Evolutionary conservation across 345 rosid genomes (phyloP).

Genomic region (Erodium maritimum): DNA sequence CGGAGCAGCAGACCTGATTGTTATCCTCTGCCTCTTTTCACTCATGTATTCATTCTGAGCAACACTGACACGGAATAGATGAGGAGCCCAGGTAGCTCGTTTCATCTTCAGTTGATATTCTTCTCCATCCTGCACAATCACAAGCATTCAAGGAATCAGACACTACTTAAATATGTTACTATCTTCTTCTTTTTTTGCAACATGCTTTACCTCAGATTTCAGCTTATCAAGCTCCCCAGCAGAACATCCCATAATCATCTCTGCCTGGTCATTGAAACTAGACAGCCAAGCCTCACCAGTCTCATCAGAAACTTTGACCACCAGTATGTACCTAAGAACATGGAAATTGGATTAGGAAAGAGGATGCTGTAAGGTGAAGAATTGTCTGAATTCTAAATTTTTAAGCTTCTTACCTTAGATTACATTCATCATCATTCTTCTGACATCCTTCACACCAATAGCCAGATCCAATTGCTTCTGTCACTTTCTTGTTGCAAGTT

Average conservation of each 20-base stretch:
- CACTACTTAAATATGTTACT: neutral
- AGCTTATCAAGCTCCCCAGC: constrained; percentile 75
- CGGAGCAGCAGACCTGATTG: constrained; percentile 52
- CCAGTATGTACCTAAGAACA: constrained; percentile 59
- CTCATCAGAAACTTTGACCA: constrained; percentile 49
- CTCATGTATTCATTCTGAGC: constrained; percentile 66
- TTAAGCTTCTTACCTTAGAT: constrained; percentile 39
- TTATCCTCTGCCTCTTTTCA: constrained; percentile 85
- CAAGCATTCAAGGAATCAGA: neutral
- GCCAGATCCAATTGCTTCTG: constrained; percentile 74
- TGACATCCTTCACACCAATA: constrained; percentile 99
- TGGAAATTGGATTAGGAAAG: neutral
- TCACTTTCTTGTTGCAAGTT: constrained; percentile 88
- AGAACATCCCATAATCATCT: constrained; percentile 58
- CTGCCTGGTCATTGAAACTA: constrained; percentile 72
- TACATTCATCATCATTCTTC: constrained; percentile 68
- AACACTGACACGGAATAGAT: constrained; percentile 59
- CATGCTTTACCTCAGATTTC: constrained; percentile 45
- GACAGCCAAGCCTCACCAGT: constrained; percentile 79
- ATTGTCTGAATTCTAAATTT: neutral
- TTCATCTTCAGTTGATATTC: constrained; percentile 56
- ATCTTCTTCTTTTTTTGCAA: too few relatives aligned
- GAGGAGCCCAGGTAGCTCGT: constrained; percentile 74
- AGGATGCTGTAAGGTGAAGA: neutral
- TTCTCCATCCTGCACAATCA: constrained; percentile 37